Percentiles rank a stretch among this genome's conserved stretches.
phyloP scores from a whole-genome alignment of 2,329 filamentous ascomycete genomes.

The Aspergillus hiratsukae region DNA sequence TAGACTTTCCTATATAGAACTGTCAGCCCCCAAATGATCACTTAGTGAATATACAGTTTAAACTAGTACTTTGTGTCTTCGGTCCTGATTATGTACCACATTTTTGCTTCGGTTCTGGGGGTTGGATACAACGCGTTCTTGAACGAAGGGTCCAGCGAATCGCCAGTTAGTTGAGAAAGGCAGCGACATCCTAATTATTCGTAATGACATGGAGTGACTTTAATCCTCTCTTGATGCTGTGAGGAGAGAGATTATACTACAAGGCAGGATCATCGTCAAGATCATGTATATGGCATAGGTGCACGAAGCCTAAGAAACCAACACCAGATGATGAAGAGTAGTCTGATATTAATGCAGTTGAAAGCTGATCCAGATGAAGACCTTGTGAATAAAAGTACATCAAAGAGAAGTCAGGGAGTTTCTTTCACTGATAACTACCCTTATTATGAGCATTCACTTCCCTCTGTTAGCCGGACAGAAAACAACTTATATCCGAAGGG shows the following conservation, averaged over 20 bases:
- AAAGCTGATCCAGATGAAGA: not conserved
- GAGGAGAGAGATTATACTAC: not conserved
- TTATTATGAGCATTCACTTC: not conserved
- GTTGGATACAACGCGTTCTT: not conserved
- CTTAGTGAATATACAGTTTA: not conserved
- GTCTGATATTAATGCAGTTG: not conserved
- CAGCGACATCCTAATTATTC: not conserved
- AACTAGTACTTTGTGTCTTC: not conserved
- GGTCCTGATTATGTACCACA: not conserved
- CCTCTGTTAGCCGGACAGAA: not conserved
- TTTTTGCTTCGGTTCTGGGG: not conserved
- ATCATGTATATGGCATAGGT: not conserved
- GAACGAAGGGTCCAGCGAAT: not conserved
- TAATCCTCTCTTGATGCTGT: not conserved
- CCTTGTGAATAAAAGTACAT: not conserved
- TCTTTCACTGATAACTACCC: not conserved
- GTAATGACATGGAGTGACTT: not conserved
- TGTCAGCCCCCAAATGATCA: not conserved
- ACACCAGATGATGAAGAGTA: not conserved
- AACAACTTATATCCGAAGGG: not conserved
- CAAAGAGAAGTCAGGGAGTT: not conserved
- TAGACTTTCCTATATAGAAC: not conserved
- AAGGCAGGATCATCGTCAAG: not conserved
- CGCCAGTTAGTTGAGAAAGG: not conserved
- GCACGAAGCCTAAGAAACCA: not conserved